Conservation (phyloP, 768 basidiomycete genomes). For the Russula virescens region DNA sequence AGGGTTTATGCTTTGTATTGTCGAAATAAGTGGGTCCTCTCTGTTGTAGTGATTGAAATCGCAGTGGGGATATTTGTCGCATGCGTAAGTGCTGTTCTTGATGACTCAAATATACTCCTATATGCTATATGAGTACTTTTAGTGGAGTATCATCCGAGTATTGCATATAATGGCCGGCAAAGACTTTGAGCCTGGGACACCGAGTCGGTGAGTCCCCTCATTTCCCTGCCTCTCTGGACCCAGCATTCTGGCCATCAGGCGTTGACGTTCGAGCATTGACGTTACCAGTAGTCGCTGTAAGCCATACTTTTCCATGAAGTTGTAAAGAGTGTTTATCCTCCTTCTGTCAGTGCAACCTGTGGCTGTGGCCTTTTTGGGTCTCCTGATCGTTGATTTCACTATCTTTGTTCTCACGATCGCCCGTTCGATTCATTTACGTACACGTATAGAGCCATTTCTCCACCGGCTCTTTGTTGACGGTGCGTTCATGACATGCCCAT, state of each 20-base stretch:
- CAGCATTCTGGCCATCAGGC: too few relatives aligned
- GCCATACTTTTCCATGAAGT: not conserved
- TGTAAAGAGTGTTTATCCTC: not conserved
- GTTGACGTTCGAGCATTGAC: not conserved
- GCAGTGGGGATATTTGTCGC: not conserved
- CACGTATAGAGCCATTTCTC: constrained; percentile 12
- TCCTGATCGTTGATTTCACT: constrained; percentile 23
- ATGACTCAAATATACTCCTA: not conserved
- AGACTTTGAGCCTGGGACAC: not conserved
- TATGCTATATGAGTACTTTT: not conserved
- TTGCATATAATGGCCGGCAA: too few relatives aligned
- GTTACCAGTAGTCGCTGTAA: not conserved
- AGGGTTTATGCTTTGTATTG: constrained; percentile 28
- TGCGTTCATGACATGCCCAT: not conserved
- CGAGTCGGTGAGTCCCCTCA: not conserved
- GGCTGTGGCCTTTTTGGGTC: constrained; percentile 19
- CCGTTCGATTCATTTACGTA: constrained; percentile 16
- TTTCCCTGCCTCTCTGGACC: too few relatives aligned
- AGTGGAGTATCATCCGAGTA: not conserved
- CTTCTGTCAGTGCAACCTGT: constrained; percentile 17
- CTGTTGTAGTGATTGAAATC: constrained; percentile 9
- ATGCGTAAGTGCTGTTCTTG: not conserved
- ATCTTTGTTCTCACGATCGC: constrained; percentile 24
- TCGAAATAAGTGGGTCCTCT: constrained; percentile 25
- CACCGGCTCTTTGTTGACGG: constrained; percentile 12